Evolutionary conservation across 2,329 filamentous ascomycete genomes (phyloP).

Genomic region (Cercospora nicotianae): DNA sequence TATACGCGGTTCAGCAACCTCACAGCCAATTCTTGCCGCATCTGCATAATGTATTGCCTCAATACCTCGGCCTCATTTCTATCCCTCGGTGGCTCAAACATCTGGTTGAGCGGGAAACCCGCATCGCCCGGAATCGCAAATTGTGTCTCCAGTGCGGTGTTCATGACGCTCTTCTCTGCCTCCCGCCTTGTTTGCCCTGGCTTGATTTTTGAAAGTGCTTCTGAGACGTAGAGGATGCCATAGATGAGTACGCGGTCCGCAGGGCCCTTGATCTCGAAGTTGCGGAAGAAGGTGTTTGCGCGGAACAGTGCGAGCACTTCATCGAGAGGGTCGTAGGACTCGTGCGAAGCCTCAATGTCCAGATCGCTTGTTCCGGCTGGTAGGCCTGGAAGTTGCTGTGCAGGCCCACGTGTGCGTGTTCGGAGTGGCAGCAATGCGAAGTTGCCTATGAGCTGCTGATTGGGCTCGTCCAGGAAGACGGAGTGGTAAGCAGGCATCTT

Average conservation of each 20-base stretch:
- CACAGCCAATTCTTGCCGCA: constrained; percentile 84
- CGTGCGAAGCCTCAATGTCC: constrained; percentile 73
- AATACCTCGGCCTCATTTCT: constrained; percentile 86
- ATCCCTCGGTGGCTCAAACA: constrained; percentile 85
- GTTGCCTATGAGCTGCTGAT: constrained; percentile 73
- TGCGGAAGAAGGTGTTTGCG: constrained; percentile 98
- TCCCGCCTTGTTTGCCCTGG: constrained; percentile 66
- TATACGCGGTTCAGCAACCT: constrained; percentile 85
- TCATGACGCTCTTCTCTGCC: constrained; percentile 77
- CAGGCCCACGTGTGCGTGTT: constrained; percentile 92
- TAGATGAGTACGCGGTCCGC: constrained; percentile 95
- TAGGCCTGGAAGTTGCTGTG: constrained; percentile 72
- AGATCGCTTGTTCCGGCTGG: constrained; percentile 55
- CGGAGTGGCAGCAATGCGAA: constrained; percentile 92
- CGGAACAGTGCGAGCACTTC: constrained; percentile 91
- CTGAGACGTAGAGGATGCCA: constrained; percentile 90
- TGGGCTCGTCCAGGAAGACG: constrained; percentile 83
- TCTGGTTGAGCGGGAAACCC: constrained; percentile 90
- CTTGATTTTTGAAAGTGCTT: constrained; percentile 85
- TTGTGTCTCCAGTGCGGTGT: constrained; percentile 85
- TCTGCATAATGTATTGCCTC: constrained; percentile 85
- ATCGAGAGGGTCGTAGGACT: constrained; percentile 95
- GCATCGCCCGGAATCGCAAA: constrained; percentile 95
- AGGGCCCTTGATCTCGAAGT: constrained; percentile 97
- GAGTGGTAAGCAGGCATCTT: constrained; percentile 78